phyloP scores from a whole-genome alignment of 2,329 filamentous ascomycete species.

The Tolypocladium paradoxum region DNA sequence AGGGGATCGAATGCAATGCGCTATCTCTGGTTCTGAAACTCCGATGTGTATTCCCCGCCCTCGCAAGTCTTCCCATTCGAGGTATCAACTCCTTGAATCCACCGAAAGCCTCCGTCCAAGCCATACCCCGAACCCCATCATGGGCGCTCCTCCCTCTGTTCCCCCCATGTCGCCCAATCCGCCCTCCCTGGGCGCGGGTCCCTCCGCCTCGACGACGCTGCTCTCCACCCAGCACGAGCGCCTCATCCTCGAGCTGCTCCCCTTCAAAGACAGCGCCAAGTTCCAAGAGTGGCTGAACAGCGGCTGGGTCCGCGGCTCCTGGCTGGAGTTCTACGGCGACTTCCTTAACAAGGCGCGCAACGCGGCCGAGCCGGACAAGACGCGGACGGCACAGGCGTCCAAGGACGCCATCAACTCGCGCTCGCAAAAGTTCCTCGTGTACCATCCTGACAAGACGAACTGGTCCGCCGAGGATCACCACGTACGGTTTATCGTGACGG shows the following conservation, averaged over 20 bases:
- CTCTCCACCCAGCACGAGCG: slow-evolving; percentile 23
- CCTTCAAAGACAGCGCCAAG: slow-evolving; percentile 20
- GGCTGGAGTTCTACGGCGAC: slow-evolving; percentile 25
- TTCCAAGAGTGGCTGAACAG: slow-evolving; percentile 26
- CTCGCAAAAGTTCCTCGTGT: slow-evolving; percentile 19
- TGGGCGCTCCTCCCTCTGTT: neutral
- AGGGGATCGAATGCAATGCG: no score
- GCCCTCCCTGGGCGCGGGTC: neutral
- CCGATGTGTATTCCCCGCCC: neutral
- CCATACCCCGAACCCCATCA: neutral
- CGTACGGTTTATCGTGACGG: slow-evolving; percentile 25
- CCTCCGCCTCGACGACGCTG: neutral
- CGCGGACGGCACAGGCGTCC: slow-evolving; percentile 16
- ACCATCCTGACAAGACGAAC: slow-evolving; percentile 23
- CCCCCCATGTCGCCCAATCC: neutral
- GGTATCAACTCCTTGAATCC: neutral
- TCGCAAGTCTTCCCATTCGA: neutral
- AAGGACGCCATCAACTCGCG: slow-evolving; percentile 18
- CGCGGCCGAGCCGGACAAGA: slow-evolving; percentile 21
- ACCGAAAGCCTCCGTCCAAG: neutral
- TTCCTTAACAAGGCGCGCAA: slow-evolving; percentile 11
- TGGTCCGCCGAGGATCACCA: slow-evolving; percentile 27
- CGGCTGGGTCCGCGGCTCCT: slow-evolving; percentile 21
- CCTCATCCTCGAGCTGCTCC: slow-evolving; percentile 27
- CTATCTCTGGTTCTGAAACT: no score